Conservation (phyloP, 768 basidiomycete genomes). For the Leccinum arenicola region DNA sequence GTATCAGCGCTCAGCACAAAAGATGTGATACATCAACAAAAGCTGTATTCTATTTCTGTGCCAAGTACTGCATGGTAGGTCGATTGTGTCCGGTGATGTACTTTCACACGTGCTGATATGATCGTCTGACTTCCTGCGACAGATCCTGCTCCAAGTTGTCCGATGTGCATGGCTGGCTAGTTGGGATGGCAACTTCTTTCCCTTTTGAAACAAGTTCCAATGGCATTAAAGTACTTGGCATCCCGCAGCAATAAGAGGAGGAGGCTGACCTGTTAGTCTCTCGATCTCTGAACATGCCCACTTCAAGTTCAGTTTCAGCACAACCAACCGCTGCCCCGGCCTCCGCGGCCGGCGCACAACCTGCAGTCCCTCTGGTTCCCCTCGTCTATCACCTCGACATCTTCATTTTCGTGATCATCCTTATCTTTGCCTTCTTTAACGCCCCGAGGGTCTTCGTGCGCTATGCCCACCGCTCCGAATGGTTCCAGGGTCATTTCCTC, state of each 20-base stretch:
- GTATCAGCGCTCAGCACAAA: too few species aligned
- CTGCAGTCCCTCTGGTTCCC: background rate
- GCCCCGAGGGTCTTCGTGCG: constrained; percentile 52
- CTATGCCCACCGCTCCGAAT: constrained; percentile 47
- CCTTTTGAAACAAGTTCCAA: background rate
- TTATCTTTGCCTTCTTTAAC: constrained; percentile 38
- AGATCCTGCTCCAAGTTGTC: background rate
- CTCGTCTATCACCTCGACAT: constrained; percentile 43
- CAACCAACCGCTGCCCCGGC: background rate
- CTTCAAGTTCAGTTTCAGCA: background rate
- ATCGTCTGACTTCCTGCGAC: background rate
- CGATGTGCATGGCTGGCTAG: background rate
- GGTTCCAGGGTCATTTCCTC: constrained; percentile 51
- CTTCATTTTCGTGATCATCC: constrained; percentile 42
- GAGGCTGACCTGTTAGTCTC: background rate
- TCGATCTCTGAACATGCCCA: background rate
- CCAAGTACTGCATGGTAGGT: too few species aligned
- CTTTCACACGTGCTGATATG: too few species aligned
- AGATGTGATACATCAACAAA: too few species aligned
- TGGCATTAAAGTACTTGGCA: background rate
- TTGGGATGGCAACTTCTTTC: background rate
- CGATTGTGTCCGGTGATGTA: too few species aligned
- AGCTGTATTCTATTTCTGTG: too few species aligned
- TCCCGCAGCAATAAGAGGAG: background rate
- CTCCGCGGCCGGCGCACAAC: background rate